Evolutionary conservation across 495 filamentous ascomycete species (phyloP).

Genomic region (Haplographium delicatum): DNA sequence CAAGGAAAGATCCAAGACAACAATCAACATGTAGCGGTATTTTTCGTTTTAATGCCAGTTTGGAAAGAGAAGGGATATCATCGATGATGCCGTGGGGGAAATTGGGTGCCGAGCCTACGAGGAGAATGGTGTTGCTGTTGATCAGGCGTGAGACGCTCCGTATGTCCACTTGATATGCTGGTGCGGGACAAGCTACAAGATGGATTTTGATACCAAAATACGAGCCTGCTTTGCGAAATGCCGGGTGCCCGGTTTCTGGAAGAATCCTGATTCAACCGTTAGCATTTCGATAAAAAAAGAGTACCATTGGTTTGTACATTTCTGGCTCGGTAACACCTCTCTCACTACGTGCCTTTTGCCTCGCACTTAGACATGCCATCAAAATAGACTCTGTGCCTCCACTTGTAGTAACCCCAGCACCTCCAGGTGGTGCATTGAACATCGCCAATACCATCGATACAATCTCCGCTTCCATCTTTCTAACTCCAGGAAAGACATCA

Average conservation of each 20-base stretch:
- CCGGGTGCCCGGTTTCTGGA: conserved; percentile 88
- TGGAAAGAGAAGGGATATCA: conserved; percentile 81
- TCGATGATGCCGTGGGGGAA: conserved; percentile 98
- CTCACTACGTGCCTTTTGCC: conserved; percentile 82
- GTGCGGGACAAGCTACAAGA: conserved; percentile 81
- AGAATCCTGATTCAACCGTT: conserved; percentile 60
- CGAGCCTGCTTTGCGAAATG: conserved; percentile 88
- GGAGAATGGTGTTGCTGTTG: conserved; percentile 92
- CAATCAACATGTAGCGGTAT: conserved; percentile 95
- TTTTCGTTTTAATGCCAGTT: conserved; percentile 69
- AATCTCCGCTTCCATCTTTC: conserved; percentile 99
- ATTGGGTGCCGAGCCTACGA: conserved; percentile 93
- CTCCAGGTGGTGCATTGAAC: conserved; percentile 84
- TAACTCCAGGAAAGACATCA: conserved; percentile 94
- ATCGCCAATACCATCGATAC: conserved; percentile 91
- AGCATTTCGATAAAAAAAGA: conserved; percentile 19
- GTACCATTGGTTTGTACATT: conserved; percentile 54
- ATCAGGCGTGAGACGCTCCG: conserved; percentile 74
- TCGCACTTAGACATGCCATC: conserved; percentile 84
- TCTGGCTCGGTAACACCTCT: conserved; percentile 88
- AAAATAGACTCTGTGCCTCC: conserved; percentile 95
- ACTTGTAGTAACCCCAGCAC: conserved; percentile 83
- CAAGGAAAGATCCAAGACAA: conserved; percentile 91
- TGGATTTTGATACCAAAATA: conserved; percentile 97
- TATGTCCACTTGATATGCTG: conserved; percentile 77